Evolutionary conservation across 2,329 filamentous ascomycete species (phyloP), one percentile per base, ranked within the genome.

Genomic region (Ophiostoma ulmi): DNA sequence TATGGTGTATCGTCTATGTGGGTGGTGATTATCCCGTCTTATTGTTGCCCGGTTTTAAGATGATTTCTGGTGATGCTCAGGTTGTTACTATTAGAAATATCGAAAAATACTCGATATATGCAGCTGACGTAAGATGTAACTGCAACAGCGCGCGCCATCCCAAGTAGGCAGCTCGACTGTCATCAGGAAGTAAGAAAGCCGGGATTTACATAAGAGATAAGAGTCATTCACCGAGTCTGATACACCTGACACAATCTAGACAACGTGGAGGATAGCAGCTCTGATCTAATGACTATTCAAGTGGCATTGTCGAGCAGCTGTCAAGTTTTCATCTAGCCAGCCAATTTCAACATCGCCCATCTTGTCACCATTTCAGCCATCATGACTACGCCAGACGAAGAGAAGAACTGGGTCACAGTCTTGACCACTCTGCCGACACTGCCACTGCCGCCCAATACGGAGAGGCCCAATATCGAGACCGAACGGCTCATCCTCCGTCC

Each of bases 401-500:
- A 89, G 85, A 3, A 82, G 82, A 71, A 89, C 83, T 77, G 76
- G 67, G 75, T 82, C 72, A 82, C 77, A 63, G 80, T 87, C 72
- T 83, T 81, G 76, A 85, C 84, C 31, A 84, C 81, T 1, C 78
- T 84, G 13, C 85, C 86, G 1, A 75, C 77, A 14, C 70, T 72
- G 2, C 82, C 82, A 0, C 76, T 84, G 1, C 84, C 82, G 5
- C 77, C 79, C 3, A 80, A 80, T 70, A 70, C 74, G 17, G 76
- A 78, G 31, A 80, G 84, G 7, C 70, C 76, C 8, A 75, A 78
- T 1, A 80, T 87, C 70, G 76, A 74, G 67, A 89, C 88, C 3
- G 77, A 83, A 68, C 83, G 88, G 7, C 81, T 91, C 26, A 75
- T 86, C 36, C 77, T 91, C 69, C 81, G 87, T 20, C 84, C 85